These are phyloP conservation scores for Sporothrix brasiliensis DNA, from an alignment of 2,329 filamentous ascomycete species.

Conservation along the genomic window DNA sequence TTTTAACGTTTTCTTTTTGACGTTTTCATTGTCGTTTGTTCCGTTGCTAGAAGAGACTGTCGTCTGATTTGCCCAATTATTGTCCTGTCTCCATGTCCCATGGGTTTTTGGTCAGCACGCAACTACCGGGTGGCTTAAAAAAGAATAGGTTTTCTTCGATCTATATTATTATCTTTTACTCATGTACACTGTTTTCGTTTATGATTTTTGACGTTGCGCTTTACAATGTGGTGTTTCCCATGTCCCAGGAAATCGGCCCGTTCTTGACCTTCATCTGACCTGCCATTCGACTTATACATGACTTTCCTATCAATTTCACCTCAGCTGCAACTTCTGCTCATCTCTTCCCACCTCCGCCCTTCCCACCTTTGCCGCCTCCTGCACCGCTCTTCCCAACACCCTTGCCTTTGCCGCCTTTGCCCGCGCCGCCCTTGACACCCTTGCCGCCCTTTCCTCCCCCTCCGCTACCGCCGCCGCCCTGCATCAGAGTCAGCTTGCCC, in stretches of 20 bases:
- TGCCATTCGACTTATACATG: neutral
- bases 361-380: neutral
- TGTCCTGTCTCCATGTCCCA: slow-evolving; percentile 16
- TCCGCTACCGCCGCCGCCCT: slow-evolving; percentile 53
- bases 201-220: neutral
- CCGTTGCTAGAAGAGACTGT: slow-evolving; percentile 24
- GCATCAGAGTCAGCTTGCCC: slow-evolving; percentile 77
- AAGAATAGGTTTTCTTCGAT: slow-evolving; percentile 16
- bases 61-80: slow-evolving; percentile 21
- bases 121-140: slow-evolving; percentile 4
- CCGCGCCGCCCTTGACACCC: slow-evolving; percentile 11
- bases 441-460: slow-evolving; percentile 23
- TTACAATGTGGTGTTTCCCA: too few relatives aligned
- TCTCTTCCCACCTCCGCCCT: slow-evolving; percentile 25
- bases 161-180: neutral
- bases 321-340: neutral
- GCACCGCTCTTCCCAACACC: slow-evolving; percentile 21
- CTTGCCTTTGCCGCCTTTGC: slow-evolving; percentile 21
- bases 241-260: too few relatives aligned
- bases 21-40: slow-evolving; percentile 1
- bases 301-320: neutral
- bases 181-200: neutral
- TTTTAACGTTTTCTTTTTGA: slow-evolving; percentile 11
- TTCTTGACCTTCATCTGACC: neutral
- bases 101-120: slow-evolving; percentile 3